phyloP scores from a whole-genome alignment of 2,329 filamentous ascomycete species.

The Paraphoma sp. region DNA sequence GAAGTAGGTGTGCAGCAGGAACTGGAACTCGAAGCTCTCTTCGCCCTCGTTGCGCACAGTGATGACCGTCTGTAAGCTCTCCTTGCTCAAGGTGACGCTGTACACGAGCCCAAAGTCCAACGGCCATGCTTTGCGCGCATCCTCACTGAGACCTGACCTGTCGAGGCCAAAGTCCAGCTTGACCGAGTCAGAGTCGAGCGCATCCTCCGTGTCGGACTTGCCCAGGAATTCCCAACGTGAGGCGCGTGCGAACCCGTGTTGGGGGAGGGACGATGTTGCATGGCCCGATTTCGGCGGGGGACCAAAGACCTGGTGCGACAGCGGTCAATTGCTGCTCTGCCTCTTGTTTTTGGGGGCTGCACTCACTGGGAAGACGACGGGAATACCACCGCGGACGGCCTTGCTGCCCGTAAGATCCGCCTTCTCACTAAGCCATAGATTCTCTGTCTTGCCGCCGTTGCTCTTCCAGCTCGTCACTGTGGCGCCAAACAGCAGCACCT shows the following conservation, averaged over 20 bases:
- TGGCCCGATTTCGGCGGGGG: slow-evolving; percentile 74
- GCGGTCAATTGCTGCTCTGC: slow-evolving; percentile 10
- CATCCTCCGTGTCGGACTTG: slow-evolving; percentile 75
- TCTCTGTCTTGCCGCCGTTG: slow-evolving; percentile 73
- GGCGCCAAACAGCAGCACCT: slow-evolving; percentile 87
- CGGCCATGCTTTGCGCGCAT: slow-evolving; percentile 77
- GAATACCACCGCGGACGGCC: slow-evolving; percentile 89
- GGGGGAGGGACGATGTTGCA: slow-evolving; percentile 79
- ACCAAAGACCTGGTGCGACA: slow-evolving; percentile 75
- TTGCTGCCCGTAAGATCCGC: slow-evolving; percentile 86
- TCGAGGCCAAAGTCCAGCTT: slow-evolving; percentile 97
- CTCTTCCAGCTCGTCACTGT: slow-evolving; percentile 95
- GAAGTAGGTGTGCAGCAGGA: slow-evolving; percentile 91
- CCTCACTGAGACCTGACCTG: slow-evolving; percentile 71
- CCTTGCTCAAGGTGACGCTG: slow-evolving; percentile 82
- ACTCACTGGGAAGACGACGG: slow-evolving; percentile 88
- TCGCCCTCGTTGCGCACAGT: slow-evolving; percentile 88
- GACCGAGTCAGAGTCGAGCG: slow-evolving; percentile 63
- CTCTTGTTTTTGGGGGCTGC: not conserved
- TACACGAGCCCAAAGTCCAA: slow-evolving; percentile 91
- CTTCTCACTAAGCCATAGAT: slow-evolving; percentile 82
- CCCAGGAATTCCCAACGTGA: slow-evolving; percentile 93
- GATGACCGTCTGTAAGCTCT: slow-evolving; percentile 78
- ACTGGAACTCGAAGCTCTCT: slow-evolving; percentile 86
- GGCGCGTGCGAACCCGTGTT: slow-evolving; percentile 94